These are phyloP conservation scores for Candida boleticola DNA, from an alignment of 805 yeast genomes.

Conservation along the genomic window DNA sequence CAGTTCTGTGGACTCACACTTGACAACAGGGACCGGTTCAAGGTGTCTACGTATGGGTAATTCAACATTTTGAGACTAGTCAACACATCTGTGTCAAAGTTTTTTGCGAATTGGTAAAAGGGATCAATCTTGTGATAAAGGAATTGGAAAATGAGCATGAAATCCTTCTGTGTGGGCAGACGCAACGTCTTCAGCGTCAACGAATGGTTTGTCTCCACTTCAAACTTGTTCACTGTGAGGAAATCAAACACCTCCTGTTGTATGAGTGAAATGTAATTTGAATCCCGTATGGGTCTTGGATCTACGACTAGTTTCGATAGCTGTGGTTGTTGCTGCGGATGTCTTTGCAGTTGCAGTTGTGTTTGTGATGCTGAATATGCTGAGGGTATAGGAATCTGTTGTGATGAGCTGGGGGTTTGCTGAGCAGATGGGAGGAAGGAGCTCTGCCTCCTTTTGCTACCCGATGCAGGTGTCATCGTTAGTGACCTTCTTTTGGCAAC, in stretches of 20 bases:
- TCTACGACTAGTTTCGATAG: slow-evolving; percentile 35
- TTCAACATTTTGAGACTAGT: slow-evolving; percentile 59
- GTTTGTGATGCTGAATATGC: slow-evolving; percentile 13
- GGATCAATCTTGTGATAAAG: slow-evolving; percentile 78
- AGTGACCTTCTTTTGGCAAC: slow-evolving; percentile 27
- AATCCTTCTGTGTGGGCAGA: slow-evolving; percentile 86
- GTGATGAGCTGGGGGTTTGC: slow-evolving; percentile 6
- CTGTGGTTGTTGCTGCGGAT: slow-evolving; percentile 11
- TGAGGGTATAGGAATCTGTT: slow-evolving; percentile 7
- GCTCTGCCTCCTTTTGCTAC: slow-evolving; percentile 23
- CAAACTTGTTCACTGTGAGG: slow-evolving; percentile 63
- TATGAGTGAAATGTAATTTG: slow-evolving; percentile 59
- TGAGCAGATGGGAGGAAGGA: slow-evolving; percentile 9
- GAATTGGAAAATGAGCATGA: slow-evolving; percentile 75
- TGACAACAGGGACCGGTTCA: slow-evolving; percentile 80
- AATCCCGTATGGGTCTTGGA: slow-evolving; percentile 77
- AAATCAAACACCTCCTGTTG: slow-evolving; percentile 69
- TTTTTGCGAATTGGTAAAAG: slow-evolving; percentile 62
- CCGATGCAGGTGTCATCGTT: slow-evolving; percentile 34
- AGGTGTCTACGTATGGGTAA: slow-evolving; percentile 78
- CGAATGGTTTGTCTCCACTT: slow-evolving; percentile 69
- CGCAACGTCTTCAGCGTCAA: slow-evolving; percentile 61
- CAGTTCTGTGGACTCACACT: slow-evolving; percentile 91
- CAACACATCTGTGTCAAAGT: slow-evolving; percentile 75
- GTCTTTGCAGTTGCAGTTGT: slow-evolving; percentile 14